Base-by-base conservation (phyloP, 23 red algal genomes). In the Gracilaria caudata region DNA sequence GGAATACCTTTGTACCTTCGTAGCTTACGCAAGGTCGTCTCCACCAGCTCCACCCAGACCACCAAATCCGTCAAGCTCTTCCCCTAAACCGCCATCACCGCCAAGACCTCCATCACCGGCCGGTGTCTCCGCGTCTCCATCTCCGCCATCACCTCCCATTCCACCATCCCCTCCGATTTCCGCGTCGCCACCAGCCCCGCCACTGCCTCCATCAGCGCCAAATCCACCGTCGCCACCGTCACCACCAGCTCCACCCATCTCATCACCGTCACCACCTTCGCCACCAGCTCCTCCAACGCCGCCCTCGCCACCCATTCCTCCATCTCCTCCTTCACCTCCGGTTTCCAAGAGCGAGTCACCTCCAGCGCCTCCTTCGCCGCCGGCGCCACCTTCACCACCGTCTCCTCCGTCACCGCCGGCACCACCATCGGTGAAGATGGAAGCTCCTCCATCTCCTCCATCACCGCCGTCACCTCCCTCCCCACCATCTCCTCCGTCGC, bases 151-250 rank as follows among this genome's bases (percentile, higher is more conserved):
- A 4, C 73, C 73, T 0, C 73, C 73, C 13, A 1, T 34, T 10
- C 73, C 73, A 14, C 39, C 73, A 20, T 78, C 54, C 1, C 73
- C 73, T 11, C 73, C 73, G 51, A 51, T 57, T 11, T 78, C 73
- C 12, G 11, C 73, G 3, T 34, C 37, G 54, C 73, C 73, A 45
- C 73, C 73, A 51, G 30, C 41, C 7, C 29, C 51, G 32, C 30
- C 30, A 19, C 7, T n/a, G 13, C 19, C 75, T 24, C 75, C 75
- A 58, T 58, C 20, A 2, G n/a, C 75, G 32, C 56, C 75, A 35
- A 54, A 54, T 19, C 56, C 75, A 19, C 51, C 51, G 75, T 58
- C 75, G 16, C 41, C 51, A 1, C 75, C 75, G 2, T 58, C 35
- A 25, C 75, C 75, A 58, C 75, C 41, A 58, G 32, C 19, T 20